phyloP scores from a whole-genome alignment of 1,284 basidiomycete genomes.

The Austroboletus novae-zelandiae region DNA sequence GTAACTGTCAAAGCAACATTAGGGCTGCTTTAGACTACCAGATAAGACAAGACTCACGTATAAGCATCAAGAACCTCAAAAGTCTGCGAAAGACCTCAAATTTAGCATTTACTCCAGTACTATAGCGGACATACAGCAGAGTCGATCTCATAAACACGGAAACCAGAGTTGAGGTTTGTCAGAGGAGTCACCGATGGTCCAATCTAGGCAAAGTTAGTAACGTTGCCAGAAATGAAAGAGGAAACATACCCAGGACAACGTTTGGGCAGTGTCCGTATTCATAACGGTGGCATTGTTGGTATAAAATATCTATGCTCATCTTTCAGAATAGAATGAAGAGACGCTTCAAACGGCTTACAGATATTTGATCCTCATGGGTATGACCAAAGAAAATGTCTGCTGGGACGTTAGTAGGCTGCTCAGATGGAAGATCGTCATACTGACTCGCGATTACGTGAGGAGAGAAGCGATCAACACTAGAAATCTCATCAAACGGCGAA shows the following conservation, averaged over 20 bases:
- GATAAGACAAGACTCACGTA: constrained; percentile 46
- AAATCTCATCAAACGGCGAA: not conserved
- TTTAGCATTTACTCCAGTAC: not conserved
- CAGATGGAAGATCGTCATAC: constrained; percentile 24
- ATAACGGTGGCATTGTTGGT: constrained; percentile 67
- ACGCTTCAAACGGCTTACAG: constrained; percentile 39
- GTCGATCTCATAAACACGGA: constrained; percentile 79
- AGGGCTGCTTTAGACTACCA: not conserved
- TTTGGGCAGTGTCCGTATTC: constrained; percentile 54
- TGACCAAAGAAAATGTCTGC: constrained; percentile 78
- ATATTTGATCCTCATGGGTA: constrained; percentile 78
- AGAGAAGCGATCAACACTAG: constrained; percentile 76
- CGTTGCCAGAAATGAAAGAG: not conserved
- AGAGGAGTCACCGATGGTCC: constrained; percentile 73
- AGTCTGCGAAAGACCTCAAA: constrained; percentile 41
- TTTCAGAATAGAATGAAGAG: not conserved
- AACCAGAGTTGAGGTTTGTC: constrained; percentile 75
- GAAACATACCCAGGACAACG: constrained; percentile 50
- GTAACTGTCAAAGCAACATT: constrained; percentile 44
- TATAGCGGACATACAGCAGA: constrained; percentile 47
- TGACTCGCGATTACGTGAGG: constrained; percentile 75
- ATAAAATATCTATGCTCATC: constrained; percentile 61
- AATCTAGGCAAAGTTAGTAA: constrained; percentile 36
- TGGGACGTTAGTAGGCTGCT: constrained; percentile 4
- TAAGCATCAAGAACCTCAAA: constrained; percentile 74